Percentiles rank a stretch among this genome's conserved stretches.
These are phyloP conservation scores for Pyrenula massariospora DNA, from an alignment of 495 filamentous ascomycete genomes.

Conservation along the genomic window DNA sequence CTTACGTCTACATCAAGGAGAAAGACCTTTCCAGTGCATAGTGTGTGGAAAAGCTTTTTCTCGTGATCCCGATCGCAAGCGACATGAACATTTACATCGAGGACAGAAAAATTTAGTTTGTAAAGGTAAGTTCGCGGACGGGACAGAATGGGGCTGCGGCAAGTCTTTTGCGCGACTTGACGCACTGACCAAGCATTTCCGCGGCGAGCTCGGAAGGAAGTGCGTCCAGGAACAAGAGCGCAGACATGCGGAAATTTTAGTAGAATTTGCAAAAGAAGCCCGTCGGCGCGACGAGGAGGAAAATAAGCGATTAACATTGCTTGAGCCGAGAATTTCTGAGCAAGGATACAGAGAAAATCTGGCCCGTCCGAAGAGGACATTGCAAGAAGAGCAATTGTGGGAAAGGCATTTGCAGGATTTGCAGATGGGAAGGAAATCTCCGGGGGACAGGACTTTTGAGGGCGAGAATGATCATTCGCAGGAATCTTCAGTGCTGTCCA, in stretches of 20 bases:
- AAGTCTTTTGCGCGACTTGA: neutral
- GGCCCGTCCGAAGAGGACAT: neutral
- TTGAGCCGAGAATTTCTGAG: neutral
- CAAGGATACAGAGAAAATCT: neutral
- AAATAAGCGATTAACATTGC: neutral
- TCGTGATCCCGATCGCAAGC: neutral
- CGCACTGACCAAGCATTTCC: neutral
- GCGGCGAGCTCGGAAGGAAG: neutral
- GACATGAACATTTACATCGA: neutral
- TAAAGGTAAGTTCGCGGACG: neutral
- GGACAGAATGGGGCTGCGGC: neutral
- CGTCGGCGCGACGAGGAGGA: neutral
- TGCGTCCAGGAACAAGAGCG: neutral
- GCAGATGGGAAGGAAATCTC: too few species aligned
- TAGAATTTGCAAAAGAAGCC: neutral
- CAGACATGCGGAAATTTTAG: neutral
- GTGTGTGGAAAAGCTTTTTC: slow-evolving; percentile 7
- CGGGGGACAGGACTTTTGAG: too few species aligned
- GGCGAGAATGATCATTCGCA: too few species aligned
- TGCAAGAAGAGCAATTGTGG: neutral
- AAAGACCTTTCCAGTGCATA: slow-evolving; percentile 11
- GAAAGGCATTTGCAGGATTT: neutral
- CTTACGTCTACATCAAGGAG: slow-evolving; percentile 14
- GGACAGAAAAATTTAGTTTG: neutral
- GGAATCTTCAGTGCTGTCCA: too few species aligned